A percentile compares a stretch with the other conserved stretches of the same genome.
These are phyloP conservation scores for Claviceps purpurea DNA, from an alignment of 2,329 filamentous ascomycete genomes.

Conservation along the genomic window DNA sequence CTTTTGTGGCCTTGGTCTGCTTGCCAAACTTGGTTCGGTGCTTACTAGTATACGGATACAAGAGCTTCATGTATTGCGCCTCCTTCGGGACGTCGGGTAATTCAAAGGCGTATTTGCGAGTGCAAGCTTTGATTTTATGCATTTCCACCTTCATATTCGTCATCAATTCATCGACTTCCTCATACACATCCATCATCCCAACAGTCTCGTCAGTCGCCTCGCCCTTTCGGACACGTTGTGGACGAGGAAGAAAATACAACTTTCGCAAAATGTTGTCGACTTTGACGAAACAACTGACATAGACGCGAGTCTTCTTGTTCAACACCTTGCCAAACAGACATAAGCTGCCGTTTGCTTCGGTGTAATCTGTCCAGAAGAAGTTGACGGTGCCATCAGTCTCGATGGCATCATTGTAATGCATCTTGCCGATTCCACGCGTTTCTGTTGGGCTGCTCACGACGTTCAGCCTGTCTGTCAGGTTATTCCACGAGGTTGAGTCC, in stretches of 20 bases:
- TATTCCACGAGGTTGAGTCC: constrained; percentile 78
- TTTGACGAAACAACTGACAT: constrained; percentile 90
- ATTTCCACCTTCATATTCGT: constrained; percentile 69
- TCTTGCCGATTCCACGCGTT: constrained; percentile 57
- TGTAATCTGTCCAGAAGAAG: constrained; percentile 97
- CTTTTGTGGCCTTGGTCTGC: background rate
- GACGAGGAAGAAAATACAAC: constrained; percentile 80
- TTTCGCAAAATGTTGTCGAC: constrained; percentile 89
- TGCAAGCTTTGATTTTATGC: constrained; percentile 87
- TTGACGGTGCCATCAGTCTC: constrained; percentile 83
- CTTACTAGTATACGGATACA: constrained; percentile 79
- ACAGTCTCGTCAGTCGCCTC: constrained; percentile 64
- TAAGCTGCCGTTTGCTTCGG: constrained; percentile 77
- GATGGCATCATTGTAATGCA: constrained; percentile 72
- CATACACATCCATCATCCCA: constrained; percentile 77
- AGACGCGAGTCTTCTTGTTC: constrained; percentile 66
- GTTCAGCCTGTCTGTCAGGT: constrained; percentile 74
- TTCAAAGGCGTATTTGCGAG: constrained; percentile 92
- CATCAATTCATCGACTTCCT: constrained; percentile 83
- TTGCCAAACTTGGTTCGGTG: background rate
- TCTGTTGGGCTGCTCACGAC: constrained; percentile 66
- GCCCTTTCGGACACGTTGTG: constrained; percentile 42
- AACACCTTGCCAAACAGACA: constrained; percentile 94
- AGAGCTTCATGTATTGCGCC: constrained; percentile 82
- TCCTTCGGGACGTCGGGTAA: constrained; percentile 76